Base-by-base conservation (phyloP, 2,329 filamentous ascomycete genomes). In the Venturiaceae sp. region DNA sequence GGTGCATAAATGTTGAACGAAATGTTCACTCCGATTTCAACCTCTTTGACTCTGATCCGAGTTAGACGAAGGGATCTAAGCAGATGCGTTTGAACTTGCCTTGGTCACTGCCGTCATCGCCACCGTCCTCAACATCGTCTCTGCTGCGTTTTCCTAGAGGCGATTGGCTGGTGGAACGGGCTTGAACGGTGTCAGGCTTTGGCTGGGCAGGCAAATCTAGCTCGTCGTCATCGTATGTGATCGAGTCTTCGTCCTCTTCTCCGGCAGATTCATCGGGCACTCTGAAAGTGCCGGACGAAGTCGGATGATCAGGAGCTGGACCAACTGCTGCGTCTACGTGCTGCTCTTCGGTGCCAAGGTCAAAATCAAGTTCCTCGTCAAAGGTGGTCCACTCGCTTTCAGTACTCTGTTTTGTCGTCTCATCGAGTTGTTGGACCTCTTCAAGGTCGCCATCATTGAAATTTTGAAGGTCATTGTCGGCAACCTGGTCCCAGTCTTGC, bases 131-230 rank as follows among this genome's bases (percentile, higher is more conserved):
- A 23, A 55, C 59, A 41, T 60, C 36, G 30, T 62, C 61, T 33
- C 62, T 54, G 30, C 28, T 50, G 16, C 62, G 58, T 46, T 63
- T 63, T 41, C 37, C 57, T 23, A 55, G 60, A 37, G 62, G 62
- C 16, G 60, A 61, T 37, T 37, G 26, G 44, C 44, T 36, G 9
- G 36, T 50, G 4, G 59, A 32, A 21, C 26, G 47, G 16, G 56
- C 26, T 46, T 32, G 33, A 14, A 33, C 28, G 41, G 28, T 36
- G n/a, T 47, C 56, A 55, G 34, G 36, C 33, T 58, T 55, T 30
- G 33, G 13, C 11, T 21, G 8, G 14, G 14, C 26, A n/a, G 8
- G 19, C 21, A 36, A 4, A 5, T 58, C 58, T 39, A 47, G 30
- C 11, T 59, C 58, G 23, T 60, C 58, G 37, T 41, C 33, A 19